These are phyloP conservation scores for Metschnikowia cubensis DNA, from an alignment of 805 yeast species.

Conservation along the genomic window DNA sequence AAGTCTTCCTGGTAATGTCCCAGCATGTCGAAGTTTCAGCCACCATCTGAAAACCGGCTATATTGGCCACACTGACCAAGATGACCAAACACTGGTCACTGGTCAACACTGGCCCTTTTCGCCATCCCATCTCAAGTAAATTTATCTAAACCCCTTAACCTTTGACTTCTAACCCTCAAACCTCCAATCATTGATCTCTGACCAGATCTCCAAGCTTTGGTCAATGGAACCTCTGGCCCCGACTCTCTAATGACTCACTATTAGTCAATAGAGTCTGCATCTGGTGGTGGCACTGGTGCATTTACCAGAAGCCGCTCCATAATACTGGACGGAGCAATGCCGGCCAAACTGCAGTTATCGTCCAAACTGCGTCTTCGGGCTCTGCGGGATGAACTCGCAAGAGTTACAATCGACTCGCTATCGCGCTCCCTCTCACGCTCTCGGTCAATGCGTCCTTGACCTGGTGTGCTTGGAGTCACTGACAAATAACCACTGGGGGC, in stretches of 20 bases:
- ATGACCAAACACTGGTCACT: too few relatives aligned
- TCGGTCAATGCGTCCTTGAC: constrained; percentile 8
- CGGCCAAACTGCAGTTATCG: constrained; percentile 61
- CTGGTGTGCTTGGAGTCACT: constrained; percentile 12
- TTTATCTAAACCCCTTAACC: too few relatives aligned
- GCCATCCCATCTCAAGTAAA: too few relatives aligned
- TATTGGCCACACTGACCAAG: too few relatives aligned
- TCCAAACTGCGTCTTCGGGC: constrained; percentile 41
- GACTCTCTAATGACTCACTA: neutral
- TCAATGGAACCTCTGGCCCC: too few relatives aligned
- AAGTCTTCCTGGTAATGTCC: too few relatives aligned
- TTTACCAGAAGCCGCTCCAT: constrained; percentile 47
- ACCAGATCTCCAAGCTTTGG: too few relatives aligned
- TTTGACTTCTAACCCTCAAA: too few relatives aligned
- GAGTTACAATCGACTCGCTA: constrained; percentile 40
- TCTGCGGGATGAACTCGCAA: constrained; percentile 40
- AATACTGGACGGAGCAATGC: constrained; percentile 72
- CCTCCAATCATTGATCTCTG: too few relatives aligned
- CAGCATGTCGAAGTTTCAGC: too few relatives aligned
- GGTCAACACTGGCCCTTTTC: too few relatives aligned
- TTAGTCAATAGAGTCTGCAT: neutral
- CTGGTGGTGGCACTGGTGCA: constrained; percentile 25
- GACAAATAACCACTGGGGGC: constrained; percentile 37
- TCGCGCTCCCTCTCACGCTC: constrained; percentile 30
- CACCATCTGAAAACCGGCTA: too few relatives aligned